Percentiles rank a stretch among this genome's conserved stretches.
phyloP scores from a whole-genome alignment of 345 rosid genomes.

The Cardiospermum halicacabum region DNA sequence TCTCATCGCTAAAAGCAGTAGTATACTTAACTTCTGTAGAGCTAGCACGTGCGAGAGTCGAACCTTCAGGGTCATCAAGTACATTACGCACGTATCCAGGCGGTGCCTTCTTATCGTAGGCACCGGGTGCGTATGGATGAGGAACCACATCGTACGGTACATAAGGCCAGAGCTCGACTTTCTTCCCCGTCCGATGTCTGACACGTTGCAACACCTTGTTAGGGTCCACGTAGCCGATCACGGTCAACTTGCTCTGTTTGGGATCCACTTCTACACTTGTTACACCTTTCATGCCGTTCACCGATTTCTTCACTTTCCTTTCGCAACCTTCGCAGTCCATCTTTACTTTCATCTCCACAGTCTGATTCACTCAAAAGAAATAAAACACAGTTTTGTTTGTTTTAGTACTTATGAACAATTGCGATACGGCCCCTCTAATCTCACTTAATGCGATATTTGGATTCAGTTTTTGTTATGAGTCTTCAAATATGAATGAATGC shows the following conservation, averaged over 20 bases:
- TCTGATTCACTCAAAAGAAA: conserved; percentile 21
- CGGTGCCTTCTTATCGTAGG: conserved; percentile 57
- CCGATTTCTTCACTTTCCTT: conserved; percentile 49
- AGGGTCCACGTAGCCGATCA: conserved; percentile 57
- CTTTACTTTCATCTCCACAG: conserved; percentile 56
- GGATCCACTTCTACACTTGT: conserved; percentile 47
- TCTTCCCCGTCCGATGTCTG: conserved; percentile 63
- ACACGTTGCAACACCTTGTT: conserved; percentile 49
- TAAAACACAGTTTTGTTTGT: too few relatives aligned
- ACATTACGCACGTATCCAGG: conserved; percentile 52
- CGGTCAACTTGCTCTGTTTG: conserved; percentile 52
- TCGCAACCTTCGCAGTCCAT: conserved; percentile 78
- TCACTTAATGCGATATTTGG: too few relatives aligned
- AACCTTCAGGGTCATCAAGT: conserved; percentile 27
- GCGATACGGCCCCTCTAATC: too few relatives aligned
- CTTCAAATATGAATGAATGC: too few relatives aligned
- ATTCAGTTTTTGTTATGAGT: too few relatives aligned
- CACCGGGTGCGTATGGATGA: conserved; percentile 47
- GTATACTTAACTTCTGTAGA: conserved; percentile 56
- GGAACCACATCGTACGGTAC: conserved; percentile 46
- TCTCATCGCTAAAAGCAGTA: conserved; percentile 63
- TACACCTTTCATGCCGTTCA: conserved; percentile 59
- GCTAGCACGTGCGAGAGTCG: conserved; percentile 52
- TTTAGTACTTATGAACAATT: too few relatives aligned
- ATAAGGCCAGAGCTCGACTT: conserved; percentile 54